Conservation (phyloP, 352 stramenopile species). For the Poterioochromonas sp. region DNA sequence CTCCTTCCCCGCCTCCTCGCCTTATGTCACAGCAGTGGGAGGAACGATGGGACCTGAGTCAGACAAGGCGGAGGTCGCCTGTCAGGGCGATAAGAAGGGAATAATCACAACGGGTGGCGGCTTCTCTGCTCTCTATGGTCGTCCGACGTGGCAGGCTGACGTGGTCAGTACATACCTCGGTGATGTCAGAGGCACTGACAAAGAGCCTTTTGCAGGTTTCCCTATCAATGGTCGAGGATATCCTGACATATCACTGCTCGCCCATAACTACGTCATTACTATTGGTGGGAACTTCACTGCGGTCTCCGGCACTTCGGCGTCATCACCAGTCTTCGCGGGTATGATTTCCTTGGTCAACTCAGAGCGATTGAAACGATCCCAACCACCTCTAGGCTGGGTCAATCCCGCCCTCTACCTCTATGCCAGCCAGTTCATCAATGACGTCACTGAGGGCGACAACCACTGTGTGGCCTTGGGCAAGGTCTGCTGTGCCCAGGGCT, state of each 20-base stretch:
- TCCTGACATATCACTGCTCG: slow-evolving; percentile 6
- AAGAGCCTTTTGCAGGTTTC: background rate
- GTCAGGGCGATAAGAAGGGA: background rate
- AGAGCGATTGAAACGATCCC: background rate
- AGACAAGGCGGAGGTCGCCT: background rate
- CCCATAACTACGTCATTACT: background rate
- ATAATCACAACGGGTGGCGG: slow-evolving; percentile 17
- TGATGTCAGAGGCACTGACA: background rate
- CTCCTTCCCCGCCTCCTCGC: slow-evolving; percentile 49
- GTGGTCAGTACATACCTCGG: background rate
- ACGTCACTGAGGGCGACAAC: slow-evolving; percentile 10
- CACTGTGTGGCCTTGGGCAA: background rate
- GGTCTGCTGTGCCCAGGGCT: slow-evolving; percentile 11
- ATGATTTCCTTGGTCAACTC: slow-evolving; percentile 28
- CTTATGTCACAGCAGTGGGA: slow-evolving; percentile 76
- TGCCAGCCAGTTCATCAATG: background rate
- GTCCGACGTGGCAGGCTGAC: background rate
- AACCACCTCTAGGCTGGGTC: background rate
- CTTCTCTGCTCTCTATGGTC: background rate
- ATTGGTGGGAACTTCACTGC: background rate
- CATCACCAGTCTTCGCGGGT: slow-evolving; percentile 5
- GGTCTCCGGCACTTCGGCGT: slow-evolving; percentile 14
- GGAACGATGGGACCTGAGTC: slow-evolving; percentile 57
- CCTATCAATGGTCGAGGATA: slow-evolving; percentile 5
- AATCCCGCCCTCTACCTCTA: slow-evolving; percentile 3